phyloP scores from a whole-genome alignment of 345 rosid species.

The Theobroma cacao region DNA sequence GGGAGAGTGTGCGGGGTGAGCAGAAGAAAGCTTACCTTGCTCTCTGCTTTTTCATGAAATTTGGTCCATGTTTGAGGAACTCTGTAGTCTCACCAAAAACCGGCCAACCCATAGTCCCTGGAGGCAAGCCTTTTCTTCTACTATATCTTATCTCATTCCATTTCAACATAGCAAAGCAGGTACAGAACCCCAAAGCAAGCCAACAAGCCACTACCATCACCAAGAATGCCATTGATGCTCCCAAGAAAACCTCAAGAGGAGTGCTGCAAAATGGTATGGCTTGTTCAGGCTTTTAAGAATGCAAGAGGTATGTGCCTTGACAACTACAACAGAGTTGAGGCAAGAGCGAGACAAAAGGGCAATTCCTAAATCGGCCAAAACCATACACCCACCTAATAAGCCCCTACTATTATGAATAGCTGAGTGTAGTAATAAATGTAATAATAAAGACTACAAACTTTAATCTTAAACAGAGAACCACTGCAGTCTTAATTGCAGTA shows the following conservation, averaged over 20 bases:
- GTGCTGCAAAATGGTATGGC: constrained; percentile 7
- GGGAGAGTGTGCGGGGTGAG: not conserved
- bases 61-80: constrained; percentile 74
- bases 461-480: constrained; percentile 6
- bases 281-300: constrained; percentile 6
- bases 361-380: constrained; percentile 1
- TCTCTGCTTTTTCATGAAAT: constrained; percentile 71
- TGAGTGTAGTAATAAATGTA: constrained; percentile 7
- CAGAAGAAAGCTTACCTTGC: constrained; percentile 38
- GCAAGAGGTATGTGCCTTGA: constrained; percentile 7
- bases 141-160: constrained; percentile 66
- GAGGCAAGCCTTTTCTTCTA: constrained; percentile 62
- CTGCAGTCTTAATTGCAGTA: not conserved
- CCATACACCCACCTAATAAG: constrained; percentile 5
- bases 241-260: constrained; percentile 1
- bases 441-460: not conserved
- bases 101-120: constrained; percentile 97
- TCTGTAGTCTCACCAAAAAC: constrained; percentile 78
- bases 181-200: constrained; percentile 28
- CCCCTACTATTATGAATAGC: not conserved
- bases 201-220: constrained; percentile 12
- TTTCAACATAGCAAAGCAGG: constrained; percentile 58
- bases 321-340: not conserved
- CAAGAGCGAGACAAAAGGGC: not conserved
- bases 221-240: constrained; percentile 27